A percentile compares a stretch with the other conserved stretches of the same genome.
phyloP scores from a whole-genome alignment of 2,329 filamentous ascomycete species.

The Allantophomopsis lycopodina region DNA sequence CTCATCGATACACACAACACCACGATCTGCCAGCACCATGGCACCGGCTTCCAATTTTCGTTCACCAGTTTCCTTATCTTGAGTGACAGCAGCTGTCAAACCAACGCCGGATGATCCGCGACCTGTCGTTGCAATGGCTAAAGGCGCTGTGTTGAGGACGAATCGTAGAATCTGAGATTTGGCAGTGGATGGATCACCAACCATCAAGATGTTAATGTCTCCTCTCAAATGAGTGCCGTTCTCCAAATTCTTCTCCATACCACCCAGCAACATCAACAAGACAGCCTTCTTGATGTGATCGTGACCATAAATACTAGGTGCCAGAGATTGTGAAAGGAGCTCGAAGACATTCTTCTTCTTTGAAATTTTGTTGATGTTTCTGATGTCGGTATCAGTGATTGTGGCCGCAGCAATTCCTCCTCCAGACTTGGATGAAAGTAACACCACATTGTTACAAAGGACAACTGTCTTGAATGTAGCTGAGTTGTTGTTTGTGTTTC shows the following conservation, averaged over 20 bases:
- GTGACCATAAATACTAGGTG: conserved; percentile 93
- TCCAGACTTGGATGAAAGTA: conserved; percentile 90
- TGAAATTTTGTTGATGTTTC: conserved; percentile 94
- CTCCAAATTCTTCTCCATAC: conserved; percentile 96
- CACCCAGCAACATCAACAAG: conserved; percentile 83
- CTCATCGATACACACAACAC: conserved; percentile 97
- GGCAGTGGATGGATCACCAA: conserved; percentile 93
- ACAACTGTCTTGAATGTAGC: conserved; percentile 91
- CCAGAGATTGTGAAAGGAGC: conserved; percentile 82
- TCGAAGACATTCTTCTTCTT: conserved; percentile 94
- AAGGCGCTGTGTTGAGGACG: conserved; percentile 88
- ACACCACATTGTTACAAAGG: conserved; percentile 86
- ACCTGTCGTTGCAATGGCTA: conserved; percentile 94
- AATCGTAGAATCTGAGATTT: conserved; percentile 98
- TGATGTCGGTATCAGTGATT: conserved; percentile 93
- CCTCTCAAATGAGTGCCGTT: conserved; percentile 96
- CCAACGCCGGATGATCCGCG: conserved; percentile 94
- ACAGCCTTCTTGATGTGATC: conserved; percentile 98
- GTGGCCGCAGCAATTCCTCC: conserved; percentile 83
- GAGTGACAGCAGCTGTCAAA: conserved; percentile 91
- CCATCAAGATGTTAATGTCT: conserved; percentile 99
- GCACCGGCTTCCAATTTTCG: conserved; percentile 89
- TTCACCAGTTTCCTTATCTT: conserved; percentile 95
- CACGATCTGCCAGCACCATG: conserved; percentile 95
- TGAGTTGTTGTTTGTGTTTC: conserved; percentile 81